Conservation (phyloP, 306 rosid species). For the Biancaea sappan region DNA sequence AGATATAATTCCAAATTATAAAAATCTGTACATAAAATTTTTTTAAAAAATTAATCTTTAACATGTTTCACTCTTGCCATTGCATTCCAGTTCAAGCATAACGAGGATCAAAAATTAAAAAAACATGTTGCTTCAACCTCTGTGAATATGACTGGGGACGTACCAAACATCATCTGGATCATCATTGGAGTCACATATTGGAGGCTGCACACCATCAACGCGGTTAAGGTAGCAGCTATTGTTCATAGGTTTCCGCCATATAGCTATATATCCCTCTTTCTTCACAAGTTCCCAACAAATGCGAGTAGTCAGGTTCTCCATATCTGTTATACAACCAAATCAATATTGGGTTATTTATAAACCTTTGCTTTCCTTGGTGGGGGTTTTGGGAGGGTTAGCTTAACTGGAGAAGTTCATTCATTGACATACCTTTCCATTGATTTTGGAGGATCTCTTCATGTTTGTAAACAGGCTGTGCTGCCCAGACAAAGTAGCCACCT, state of each 20-base stretch:
- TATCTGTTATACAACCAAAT: constrained; percentile 71
- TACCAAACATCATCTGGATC: constrained; percentile 91
- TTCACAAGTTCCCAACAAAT: constrained; percentile 85
- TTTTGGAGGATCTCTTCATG: constrained; percentile 67
- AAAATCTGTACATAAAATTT: neutral
- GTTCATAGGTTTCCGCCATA: constrained; percentile 82
- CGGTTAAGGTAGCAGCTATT: constrained; percentile 81
- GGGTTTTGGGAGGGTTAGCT: neutral
- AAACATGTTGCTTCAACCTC: neutral
- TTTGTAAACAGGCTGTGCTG: constrained; percentile 86
- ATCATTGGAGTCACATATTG: constrained; percentile 70
- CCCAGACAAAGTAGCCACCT: constrained; percentile 93
- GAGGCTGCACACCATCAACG: constrained; percentile 56
- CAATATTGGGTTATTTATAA: constrained; percentile 19
- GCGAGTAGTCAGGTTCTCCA: constrained; percentile 67
- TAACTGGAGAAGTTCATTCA: neutral
- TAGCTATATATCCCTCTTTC: constrained; percentile 82
- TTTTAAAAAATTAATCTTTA: constrained; percentile 18
- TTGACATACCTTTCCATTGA: constrained; percentile 83
- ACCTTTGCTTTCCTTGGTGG: neutral
- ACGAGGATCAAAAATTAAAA: constrained; percentile 15
- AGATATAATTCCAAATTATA: constrained; percentile 19
- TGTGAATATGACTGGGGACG: constrained; percentile 20
- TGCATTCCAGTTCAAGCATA: constrained; percentile 20
- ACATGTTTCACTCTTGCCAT: constrained; percentile 6